These are phyloP conservation scores for Ceratobasidium sp. DNA, from an alignment of 1,284 basidiomycete species.

Conservation along the genomic window DNA sequence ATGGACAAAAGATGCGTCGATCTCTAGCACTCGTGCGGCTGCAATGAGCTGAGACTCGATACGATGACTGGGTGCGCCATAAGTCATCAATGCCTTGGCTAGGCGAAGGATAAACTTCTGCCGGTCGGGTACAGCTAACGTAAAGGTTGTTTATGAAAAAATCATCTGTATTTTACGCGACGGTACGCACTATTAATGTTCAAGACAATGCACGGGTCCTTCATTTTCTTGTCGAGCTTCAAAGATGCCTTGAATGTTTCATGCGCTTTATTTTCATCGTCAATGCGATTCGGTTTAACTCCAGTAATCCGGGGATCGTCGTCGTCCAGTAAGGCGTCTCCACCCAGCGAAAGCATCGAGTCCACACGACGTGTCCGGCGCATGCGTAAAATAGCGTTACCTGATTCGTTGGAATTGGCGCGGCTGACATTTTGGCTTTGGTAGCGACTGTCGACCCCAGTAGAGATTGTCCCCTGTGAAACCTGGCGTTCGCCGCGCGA, in stretches of 20 bases:
- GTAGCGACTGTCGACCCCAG: slow-evolving; percentile 32
- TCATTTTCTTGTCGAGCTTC: slow-evolving; percentile 30
- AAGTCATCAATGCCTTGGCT: slow-evolving; percentile 74
- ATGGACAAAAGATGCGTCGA: slow-evolving; percentile 85
- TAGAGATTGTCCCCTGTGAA: slow-evolving; percentile 30
- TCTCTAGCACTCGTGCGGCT: slow-evolving; percentile 83
- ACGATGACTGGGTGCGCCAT: slow-evolving; percentile 79
- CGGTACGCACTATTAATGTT: slow-evolving; percentile 44
- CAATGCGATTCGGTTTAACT: slow-evolving; percentile 46
- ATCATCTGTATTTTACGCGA: neutral
- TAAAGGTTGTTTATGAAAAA: neutral
- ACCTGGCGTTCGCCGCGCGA: slow-evolving; percentile 12
- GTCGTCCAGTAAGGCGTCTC: slow-evolving; percentile 46
- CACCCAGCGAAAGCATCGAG: slow-evolving; percentile 22
- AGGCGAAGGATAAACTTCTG: slow-evolving; percentile 75
- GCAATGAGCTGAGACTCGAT: slow-evolving; percentile 78
- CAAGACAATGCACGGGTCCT: slow-evolving; percentile 30
- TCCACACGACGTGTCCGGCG: slow-evolving; percentile 30
- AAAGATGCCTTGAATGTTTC: slow-evolving; percentile 28
- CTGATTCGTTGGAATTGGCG: slow-evolving; percentile 30
- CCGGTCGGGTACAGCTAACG: slow-evolving; percentile 66
- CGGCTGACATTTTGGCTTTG: slow-evolving; percentile 41
- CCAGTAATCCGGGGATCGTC: slow-evolving; percentile 51
- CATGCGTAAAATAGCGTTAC: slow-evolving; percentile 13
- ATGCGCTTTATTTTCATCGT: slow-evolving; percentile 48